Conservation (phyloP, 352 stramenopile species). For the Globisporangium acanthophoron region DNA sequence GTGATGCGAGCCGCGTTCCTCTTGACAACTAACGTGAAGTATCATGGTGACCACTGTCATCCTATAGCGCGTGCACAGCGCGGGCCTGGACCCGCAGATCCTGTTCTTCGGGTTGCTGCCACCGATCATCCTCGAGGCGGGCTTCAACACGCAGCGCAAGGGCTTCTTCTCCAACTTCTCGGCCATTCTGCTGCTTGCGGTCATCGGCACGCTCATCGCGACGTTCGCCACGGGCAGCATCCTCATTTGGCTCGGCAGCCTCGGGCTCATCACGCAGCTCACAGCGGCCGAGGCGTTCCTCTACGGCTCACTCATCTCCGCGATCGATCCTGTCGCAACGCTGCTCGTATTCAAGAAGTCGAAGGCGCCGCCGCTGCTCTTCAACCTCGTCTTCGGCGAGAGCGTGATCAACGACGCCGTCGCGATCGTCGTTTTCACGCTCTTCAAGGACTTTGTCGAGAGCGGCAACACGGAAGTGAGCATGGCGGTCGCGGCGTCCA, state of each 20-base stretch:
- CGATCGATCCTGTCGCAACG: constrained; percentile 82
- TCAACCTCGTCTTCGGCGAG: constrained; percentile 88
- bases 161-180: constrained; percentile 48
- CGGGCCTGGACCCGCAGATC: constrained; percentile 38
- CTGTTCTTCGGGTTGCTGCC: constrained; percentile 57
- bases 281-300: constrained; percentile 59
- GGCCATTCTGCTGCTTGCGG: constrained; percentile 33
- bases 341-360: constrained; percentile 72
- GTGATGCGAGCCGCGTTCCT: too few relatives aligned
- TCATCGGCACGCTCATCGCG: constrained; percentile 47
- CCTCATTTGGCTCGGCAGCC: constrained; percentile 34
- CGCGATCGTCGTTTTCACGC: constrained; percentile 74
- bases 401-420: constrained; percentile 60
- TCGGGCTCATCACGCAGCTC: constrained; percentile 32
- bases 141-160: constrained; percentile 60
- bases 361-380: constrained; percentile 45
- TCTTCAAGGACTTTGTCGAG: constrained; percentile 45
- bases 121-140: constrained; percentile 61
- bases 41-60: too few relatives aligned
- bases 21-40: too few relatives aligned
- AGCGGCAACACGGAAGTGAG: constrained; percentile 15
- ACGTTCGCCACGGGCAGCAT: constrained; percentile 39
- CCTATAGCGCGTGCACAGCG: constrained; percentile 15
- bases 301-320: constrained; percentile 75
- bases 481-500: neutral